phyloP scores from a whole-genome alignment of 257 asterid genomes.

The Solanum sparsipilum region DNA sequence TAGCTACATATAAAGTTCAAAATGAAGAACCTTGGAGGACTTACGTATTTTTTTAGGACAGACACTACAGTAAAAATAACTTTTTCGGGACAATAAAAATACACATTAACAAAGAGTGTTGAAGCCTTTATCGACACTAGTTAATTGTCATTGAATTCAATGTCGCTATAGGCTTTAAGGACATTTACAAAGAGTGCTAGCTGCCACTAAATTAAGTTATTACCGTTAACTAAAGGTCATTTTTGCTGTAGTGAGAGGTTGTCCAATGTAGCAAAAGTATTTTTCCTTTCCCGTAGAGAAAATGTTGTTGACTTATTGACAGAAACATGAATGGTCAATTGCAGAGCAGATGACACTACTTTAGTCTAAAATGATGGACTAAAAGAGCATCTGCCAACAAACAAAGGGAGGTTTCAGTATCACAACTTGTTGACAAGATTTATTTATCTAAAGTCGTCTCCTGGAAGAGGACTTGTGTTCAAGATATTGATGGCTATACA shows the following conservation, averaged over 20 bases:
- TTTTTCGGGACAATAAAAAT: no score
- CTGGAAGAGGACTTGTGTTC: neutral
- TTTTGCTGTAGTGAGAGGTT: neutral
- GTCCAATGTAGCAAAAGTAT: neutral
- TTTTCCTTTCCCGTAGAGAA: neutral
- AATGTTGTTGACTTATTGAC: neutral
- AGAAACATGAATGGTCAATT: neutral
- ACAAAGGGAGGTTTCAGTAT: neutral
- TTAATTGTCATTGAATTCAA: neutral
- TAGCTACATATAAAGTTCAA: neutral
- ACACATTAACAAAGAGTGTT: neutral
- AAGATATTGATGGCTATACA: neutral
- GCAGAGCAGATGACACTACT: neutral
- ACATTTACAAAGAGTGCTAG: neutral
- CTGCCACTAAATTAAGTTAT: neutral
- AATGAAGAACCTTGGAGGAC: constrained; percentile 1
- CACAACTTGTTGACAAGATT: neutral
- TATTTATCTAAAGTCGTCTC: neutral
- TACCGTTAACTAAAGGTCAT: neutral
- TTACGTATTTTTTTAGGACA: neutral
- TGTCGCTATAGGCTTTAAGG: neutral
- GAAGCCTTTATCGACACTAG: neutral
- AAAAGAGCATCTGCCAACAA: neutral
- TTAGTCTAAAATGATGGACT: neutral
- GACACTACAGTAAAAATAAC: neutral